Percentiles rank a stretch among this genome's conserved stretches.
These are phyloP conservation scores for Pterocarpus macrocarpus DNA, from an alignment of 306 rosid species.

Conservation along the genomic window DNA sequence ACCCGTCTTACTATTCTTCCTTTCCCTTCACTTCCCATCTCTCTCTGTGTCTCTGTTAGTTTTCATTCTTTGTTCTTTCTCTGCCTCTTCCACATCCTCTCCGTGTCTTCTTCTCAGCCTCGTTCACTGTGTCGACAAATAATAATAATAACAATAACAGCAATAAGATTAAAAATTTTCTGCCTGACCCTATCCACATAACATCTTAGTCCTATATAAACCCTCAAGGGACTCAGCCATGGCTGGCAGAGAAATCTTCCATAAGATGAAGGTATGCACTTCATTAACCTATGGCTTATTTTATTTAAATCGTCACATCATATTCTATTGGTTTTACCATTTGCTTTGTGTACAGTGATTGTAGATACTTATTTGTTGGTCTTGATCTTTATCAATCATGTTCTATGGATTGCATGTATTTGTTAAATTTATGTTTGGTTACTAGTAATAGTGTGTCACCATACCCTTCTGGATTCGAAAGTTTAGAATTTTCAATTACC, in stretches of 20 bases:
- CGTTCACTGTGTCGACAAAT: slow-evolving; percentile 9
- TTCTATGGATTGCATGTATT: neutral
- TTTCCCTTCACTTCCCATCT: neutral
- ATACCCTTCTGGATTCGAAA: neutral
- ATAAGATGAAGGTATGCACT: slow-evolving; percentile 79
- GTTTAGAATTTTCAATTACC: slow-evolving; percentile 12
- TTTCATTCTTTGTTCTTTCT: slow-evolving; percentile 14
- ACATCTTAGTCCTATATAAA: slow-evolving; percentile 14
- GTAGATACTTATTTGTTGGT: neutral
- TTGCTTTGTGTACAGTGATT: neutral
- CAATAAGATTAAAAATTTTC: neutral
- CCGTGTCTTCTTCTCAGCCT: slow-evolving; percentile 17
- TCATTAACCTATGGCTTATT: neutral
- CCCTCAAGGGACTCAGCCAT: slow-evolving; percentile 41
- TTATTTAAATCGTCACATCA: neutral
- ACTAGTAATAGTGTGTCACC: neutral
- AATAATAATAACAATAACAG: neutral
- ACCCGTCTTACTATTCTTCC: slow-evolving; percentile 35
- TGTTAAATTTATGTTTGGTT: neutral
- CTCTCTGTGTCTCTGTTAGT: neutral
- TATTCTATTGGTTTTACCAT: neutral
- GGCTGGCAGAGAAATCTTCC: slow-evolving; percentile 78
- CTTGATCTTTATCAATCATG: neutral
- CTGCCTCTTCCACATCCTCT: neutral
- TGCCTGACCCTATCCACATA: neutral